Conservation (phyloP, 2,329 filamentous ascomycete genomes). For the Fusarium sterilihyphosum region DNA sequence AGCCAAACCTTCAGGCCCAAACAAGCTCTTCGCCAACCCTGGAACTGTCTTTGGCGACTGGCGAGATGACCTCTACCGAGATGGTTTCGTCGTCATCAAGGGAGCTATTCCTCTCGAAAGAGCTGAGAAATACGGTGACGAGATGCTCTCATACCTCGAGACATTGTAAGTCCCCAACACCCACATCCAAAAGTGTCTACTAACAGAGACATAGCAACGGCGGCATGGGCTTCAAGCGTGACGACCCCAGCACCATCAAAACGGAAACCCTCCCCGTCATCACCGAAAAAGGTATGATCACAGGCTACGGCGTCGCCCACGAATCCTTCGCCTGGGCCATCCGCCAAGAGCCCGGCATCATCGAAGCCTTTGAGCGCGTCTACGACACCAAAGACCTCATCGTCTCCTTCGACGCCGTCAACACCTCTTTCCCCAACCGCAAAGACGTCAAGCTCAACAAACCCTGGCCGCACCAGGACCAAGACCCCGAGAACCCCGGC, state of each 20-base stretch:
- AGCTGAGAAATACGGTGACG: neutral
- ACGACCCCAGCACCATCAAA: neutral
- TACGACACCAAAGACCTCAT: constrained; percentile 11
- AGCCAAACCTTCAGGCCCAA: constrained; percentile 9
- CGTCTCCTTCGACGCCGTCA: constrained; percentile 8
- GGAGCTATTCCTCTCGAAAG: neutral
- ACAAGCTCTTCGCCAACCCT: neutral
- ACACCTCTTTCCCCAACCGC: constrained; percentile 3
- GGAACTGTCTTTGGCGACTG: neutral
- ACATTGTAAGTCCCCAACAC: neutral
- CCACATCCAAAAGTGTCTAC: no score
- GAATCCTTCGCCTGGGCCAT: constrained; percentile 10
- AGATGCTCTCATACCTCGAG: constrained; percentile 5
- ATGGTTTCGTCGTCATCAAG: constrained; percentile 5
- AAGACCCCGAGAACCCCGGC: constrained; percentile 3
- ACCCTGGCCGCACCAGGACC: constrained; percentile 8
- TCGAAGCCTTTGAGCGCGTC: constrained; percentile 7
- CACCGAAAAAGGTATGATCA: constrained; percentile 14
- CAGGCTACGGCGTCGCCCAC: constrained; percentile 7
- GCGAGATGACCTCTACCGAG: constrained; percentile 7
- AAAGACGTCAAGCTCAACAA: constrained; percentile 12
- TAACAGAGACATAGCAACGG: neutral
- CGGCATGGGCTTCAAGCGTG: constrained; percentile 8
- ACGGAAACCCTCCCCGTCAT: neutral
- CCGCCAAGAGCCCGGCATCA: constrained; percentile 1